These are phyloP conservation scores for Arthrobotrys sphaeroides DNA, from an alignment of 2,329 filamentous ascomycete genomes.

Conservation along the genomic window DNA sequence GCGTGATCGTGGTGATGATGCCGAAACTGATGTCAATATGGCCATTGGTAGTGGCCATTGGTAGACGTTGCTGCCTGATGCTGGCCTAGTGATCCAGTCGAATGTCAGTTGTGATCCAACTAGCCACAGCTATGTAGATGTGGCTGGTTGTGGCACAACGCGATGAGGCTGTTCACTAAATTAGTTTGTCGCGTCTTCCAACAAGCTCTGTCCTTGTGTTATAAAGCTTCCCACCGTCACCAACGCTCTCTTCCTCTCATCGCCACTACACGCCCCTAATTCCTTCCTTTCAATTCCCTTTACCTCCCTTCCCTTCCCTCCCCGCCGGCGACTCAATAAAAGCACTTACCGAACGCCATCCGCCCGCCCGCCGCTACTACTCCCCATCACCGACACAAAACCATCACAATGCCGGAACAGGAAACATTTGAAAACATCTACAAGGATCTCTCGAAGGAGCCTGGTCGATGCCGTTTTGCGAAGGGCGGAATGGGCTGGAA, in stretches of 20 bases:
- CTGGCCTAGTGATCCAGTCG: neutral
- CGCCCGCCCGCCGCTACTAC: neutral
- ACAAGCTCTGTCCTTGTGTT: slow-evolving; percentile 27
- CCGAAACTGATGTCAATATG: neutral
- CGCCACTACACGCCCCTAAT: neutral
- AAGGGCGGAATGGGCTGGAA: slow-evolving; percentile 97
- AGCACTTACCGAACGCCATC: neutral
- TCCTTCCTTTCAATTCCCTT: too few relatives aligned
- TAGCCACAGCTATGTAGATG: neutral
- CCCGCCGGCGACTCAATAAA: too few relatives aligned
- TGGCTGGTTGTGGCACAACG: slow-evolving; percentile 19
- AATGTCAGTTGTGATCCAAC: neutral
- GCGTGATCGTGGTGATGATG: neutral
- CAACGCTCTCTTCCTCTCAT: neutral
- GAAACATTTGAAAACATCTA: slow-evolving; percentile 98
- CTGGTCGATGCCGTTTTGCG: slow-evolving; percentile 92
- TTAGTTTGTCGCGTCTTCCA: slow-evolving; percentile 52
- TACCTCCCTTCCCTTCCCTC: neutral
- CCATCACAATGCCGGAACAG: slow-evolving; percentile 57
- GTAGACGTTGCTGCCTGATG: neutral
- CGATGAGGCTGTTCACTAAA: slow-evolving; percentile 19
- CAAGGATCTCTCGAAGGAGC: slow-evolving; percentile 90
- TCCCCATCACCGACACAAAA: neutral
- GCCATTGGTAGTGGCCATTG: neutral
- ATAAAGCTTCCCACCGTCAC: slow-evolving; percentile 8